Evolutionary conservation across 108 stramenopile genomes (phyloP), one percentile per base, ranked within the genome.

Genomic region (Craspedostauros australis): DNA sequence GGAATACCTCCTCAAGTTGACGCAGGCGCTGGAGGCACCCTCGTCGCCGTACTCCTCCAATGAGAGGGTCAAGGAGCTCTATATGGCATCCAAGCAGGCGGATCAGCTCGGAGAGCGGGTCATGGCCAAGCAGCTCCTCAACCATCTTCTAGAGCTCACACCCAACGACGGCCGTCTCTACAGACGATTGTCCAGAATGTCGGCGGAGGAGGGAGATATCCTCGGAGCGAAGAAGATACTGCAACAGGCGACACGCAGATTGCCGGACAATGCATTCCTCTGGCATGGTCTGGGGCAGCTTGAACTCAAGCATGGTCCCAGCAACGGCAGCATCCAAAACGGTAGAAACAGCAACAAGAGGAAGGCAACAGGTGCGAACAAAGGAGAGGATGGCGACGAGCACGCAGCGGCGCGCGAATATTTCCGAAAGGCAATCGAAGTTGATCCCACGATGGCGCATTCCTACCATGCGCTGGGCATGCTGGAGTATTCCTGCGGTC

Each of bases 401-500:
- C 25, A 54, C 38, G 32, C 2, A 20, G 11, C 29, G 2, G 78
- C 75, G 9, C 62, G 26, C 30, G 43, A 59, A 21, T 77, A 52
- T 25, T 86, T 50, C 60, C 53, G 57, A 39, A 39, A 55, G 22
- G 82, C 88, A 5, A 90, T 84, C 31, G 46, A 61, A 36, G 48
- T 34, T 8, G 73, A 86, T 50, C 77, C 82, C 0, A 36, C 66
- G 5, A 72, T 83, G 40, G 74, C 88, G 5, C 78, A 86, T 48
- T 64, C 84, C 1, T 86, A 90, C 59, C 88, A 90, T 59, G 84
- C 88, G 4, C 50, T 80, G 33, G 84, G 77, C 22, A 71, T 73
- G 7, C 53, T 81, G 39, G 82, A 86, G 45, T 80, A 84, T 43
- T 62, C 72, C 23, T 29, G 74, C 30, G 88, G 84, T 19, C 77